Base-by-base conservation (phyloP, 116 monocot species). In the Papilionanthe hybrid region DNA sequence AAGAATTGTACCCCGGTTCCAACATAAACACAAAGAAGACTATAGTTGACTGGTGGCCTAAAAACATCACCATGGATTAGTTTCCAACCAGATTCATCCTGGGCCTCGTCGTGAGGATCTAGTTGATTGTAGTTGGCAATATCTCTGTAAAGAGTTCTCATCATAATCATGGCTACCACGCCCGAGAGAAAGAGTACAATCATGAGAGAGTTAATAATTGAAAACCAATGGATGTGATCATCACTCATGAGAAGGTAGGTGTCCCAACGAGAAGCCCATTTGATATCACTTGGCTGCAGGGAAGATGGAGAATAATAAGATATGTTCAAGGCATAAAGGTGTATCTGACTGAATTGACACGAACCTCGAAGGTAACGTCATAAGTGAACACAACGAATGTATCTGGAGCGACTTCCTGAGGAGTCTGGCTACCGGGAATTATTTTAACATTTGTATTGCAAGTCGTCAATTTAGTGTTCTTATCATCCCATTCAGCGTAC, bases 241-340 rank as follows among this genome's bases (percentile, higher is more conserved):
- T 93, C 91, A 75, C 86, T 91, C 87, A 89, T 91, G 82, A 93
- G 89, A 45, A 94, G 89, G 76, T 94, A 91, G 28, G 91, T 91
- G 80, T 93, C 93, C 93, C 91, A 93, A 11, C 93, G 93, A 41
- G 91, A 93, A 45, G 89, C 91, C 91, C 93, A 94, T 80, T 88
- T 91, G 65, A 94, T 85, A 19, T 88, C 85, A 65, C 91, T 94
- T 6, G 79, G 44, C 93, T 94, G 88, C 63, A 86, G 82, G 17
- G 75, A 58, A 13, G 44, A 68, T 32, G 30, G 44, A 48, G 76
- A 7, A 22, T 1, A 66, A 56, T 7, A 28, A 25, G 9, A 15
- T 12, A 4, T 78, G 37, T 13, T 53, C n/a, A n/a, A n/a, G 0
- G 63, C 53, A 18, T 15, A 15, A 53, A 18, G 53, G 53, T 15